Evolutionary conservation across 2,329 filamentous ascomycete species (phyloP).

Genomic region (Cercospora sp.): DNA sequence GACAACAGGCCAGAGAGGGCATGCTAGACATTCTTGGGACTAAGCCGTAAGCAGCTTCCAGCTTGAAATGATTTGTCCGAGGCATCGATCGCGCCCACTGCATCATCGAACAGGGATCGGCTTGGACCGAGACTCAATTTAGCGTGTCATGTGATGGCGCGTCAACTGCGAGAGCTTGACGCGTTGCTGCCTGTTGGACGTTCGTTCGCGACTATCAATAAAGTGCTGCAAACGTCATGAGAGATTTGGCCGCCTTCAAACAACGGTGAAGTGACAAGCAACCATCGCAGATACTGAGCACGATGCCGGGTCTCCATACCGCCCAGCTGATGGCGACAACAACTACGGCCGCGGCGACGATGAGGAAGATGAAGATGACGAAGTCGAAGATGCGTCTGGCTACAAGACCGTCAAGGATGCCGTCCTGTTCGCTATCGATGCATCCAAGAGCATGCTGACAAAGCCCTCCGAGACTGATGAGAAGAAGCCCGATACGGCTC

Average conservation of each 20-base stretch:
- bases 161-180: neutral
- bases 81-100: constrained; percentile 4
- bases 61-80: constrained; percentile 5
- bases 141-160: neutral
- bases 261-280: neutral
- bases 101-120: constrained; percentile 1
- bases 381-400: constrained; percentile 67
- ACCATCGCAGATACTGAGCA: neutral
- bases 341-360: constrained; percentile 44
- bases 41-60: constrained; percentile 8
- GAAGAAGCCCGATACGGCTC: constrained; percentile 74
- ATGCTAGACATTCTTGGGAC: neutral
- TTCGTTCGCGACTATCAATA: neutral
- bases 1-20: neutral
- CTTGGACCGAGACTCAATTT: neutral
- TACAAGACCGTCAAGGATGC: constrained; percentile 95
- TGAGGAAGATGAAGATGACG: constrained; percentile 67
- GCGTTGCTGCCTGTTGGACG: neutral
- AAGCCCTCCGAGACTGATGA: constrained; percentile 63
- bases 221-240: neutral
- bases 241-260: neutral
- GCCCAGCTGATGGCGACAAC: constrained; percentile 28
- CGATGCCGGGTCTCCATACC: constrained; percentile 15
- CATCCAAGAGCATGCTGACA: constrained; percentile 83
- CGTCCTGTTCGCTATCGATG: constrained; percentile 92